These are phyloP conservation scores for Trichomonas gallinae DNA, from an alignment of 208 protist genomes.

Conservation along the genomic window DNA sequence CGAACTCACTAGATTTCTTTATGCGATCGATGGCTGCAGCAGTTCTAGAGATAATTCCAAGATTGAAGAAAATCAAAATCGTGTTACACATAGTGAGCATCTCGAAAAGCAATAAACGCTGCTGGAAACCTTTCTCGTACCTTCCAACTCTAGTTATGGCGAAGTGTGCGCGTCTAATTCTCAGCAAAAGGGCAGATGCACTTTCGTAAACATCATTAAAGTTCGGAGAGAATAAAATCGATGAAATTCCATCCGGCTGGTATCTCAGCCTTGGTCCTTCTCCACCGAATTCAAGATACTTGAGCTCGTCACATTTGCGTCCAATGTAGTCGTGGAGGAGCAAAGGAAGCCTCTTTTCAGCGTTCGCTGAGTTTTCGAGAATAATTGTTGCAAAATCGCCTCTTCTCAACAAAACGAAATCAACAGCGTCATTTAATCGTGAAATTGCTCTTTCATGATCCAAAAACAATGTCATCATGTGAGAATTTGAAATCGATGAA, in stretches of 20 bases:
- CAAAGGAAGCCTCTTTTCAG: background rate
- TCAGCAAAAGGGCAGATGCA: background rate
- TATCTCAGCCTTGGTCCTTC: background rate
- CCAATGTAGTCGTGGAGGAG: background rate
- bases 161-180: background rate
- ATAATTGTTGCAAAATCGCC: background rate
- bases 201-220: background rate
- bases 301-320: background rate
- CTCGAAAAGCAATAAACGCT: background rate
- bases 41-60: background rate
- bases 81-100: background rate
- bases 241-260: background rate
- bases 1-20: background rate
- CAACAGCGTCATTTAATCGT: background rate
- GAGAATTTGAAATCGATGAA: background rate
- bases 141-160: background rate
- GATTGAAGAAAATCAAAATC: background rate
- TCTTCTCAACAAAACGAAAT: background rate
- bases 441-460: background rate
- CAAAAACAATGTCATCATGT: background rate
- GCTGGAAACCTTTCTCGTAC: background rate
- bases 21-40: background rate
- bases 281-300: background rate
- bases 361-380: background rate
- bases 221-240: background rate